Percentiles rank a stretch among this genome's conserved stretches.
These are phyloP conservation scores for Spathaspora passalidarum DNA, from an alignment of 805 yeast genomes.

Conservation along the genomic window DNA sequence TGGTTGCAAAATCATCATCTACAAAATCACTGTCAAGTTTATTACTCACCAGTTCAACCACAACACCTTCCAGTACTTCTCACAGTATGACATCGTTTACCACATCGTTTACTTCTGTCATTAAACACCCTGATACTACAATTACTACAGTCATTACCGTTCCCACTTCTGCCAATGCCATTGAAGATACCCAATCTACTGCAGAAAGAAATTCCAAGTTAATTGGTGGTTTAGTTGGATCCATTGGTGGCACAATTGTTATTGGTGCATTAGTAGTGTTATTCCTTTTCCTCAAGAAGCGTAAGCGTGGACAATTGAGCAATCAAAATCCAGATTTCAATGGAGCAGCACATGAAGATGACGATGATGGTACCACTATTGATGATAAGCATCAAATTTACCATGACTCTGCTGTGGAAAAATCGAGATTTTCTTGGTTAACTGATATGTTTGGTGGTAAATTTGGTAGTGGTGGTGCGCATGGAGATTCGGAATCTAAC, in stretches of 20 bases:
- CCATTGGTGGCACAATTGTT: constrained; percentile 44
- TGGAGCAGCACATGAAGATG: constrained; percentile 21
- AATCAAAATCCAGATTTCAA: constrained; percentile 46
- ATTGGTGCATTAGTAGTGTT: constrained; percentile 35
- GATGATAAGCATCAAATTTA: constrained; percentile 7
- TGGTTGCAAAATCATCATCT: not conserved
- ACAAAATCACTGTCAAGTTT: not conserved
- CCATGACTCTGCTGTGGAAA: constrained; percentile 5
- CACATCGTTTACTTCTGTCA: constrained; percentile 14
- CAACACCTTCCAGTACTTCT: not conserved
- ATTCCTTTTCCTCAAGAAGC: constrained; percentile 32
- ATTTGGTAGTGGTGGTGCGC: not conserved
- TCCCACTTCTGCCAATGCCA: constrained; percentile 28
- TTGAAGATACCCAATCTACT: constrained; percentile 11
- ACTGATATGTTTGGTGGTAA: constrained; percentile 4
- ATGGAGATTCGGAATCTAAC: not conserved
- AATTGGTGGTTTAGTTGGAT: constrained; percentile 46
- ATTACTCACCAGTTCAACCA: not conserved
- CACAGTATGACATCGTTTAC: constrained; percentile 11
- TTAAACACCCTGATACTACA: constrained; percentile 27
- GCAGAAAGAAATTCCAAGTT: constrained; percentile 29
- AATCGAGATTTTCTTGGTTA: constrained; percentile 7
- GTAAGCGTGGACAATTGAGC: constrained; percentile 25
- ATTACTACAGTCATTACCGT: constrained; percentile 38
- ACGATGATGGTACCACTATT: constrained; percentile 10